These are phyloP conservation scores for Dimargaris xerosporica DNA, from an alignment of 192 early-diverging fungal genomes.

Conservation along the genomic window DNA sequence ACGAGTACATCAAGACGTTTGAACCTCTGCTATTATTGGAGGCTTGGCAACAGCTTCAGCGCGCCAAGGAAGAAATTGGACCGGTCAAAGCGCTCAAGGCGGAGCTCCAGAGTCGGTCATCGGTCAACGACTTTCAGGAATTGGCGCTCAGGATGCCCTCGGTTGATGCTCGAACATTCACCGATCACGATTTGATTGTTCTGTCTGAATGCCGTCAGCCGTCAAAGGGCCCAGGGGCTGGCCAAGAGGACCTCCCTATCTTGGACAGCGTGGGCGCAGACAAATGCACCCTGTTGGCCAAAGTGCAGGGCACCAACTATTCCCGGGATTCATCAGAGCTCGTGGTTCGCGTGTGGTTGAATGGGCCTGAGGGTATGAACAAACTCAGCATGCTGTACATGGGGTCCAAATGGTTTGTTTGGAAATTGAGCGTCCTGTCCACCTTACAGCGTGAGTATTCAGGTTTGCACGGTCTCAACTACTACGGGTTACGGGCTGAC, in stretches of 20 bases:
- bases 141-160: constrained; percentile 33
- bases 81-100: constrained; percentile 19
- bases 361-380: constrained; percentile 12
- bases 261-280: not conserved
- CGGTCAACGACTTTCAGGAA: constrained; percentile 63
- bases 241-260: constrained; percentile 11
- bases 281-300: constrained; percentile 15
- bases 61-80: constrained; percentile 44
- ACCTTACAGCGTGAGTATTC: constrained; percentile 72
- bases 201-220: constrained; percentile 24
- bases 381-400: constrained; percentile 19
- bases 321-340: constrained; percentile 16
- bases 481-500: constrained; percentile 38
- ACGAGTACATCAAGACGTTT: constrained; percentile 47
- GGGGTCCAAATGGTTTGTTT: constrained; percentile 23
- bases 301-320: constrained; percentile 22
- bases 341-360: constrained; percentile 18
- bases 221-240: constrained; percentile 17
- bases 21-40: constrained; percentile 76
- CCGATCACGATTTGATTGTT: constrained; percentile 46
- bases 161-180: constrained; percentile 26
- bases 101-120: constrained; percentile 32
- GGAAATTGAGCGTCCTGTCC: constrained; percentile 44
- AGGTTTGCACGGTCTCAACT: constrained; percentile 47
- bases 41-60: constrained; percentile 67